A percentile compares a stretch with the other conserved stretches of the same genome.
Evolutionary conservation across 2,329 filamentous ascomycete species (phyloP).

Genomic region (Paracorniculantispora psalliotae): DNA sequence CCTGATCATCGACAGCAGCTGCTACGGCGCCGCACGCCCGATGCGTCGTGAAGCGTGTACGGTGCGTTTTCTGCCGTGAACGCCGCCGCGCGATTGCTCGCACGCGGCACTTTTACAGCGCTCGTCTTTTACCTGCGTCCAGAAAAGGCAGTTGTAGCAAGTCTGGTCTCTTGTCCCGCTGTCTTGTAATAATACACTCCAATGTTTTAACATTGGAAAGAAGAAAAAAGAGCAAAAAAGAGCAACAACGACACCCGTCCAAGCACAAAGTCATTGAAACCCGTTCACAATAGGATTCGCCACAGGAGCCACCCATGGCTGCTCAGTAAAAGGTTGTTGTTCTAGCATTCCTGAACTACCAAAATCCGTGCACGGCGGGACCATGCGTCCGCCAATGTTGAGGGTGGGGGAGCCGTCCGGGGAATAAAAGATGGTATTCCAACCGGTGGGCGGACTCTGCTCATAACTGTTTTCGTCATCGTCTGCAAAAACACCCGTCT

Average conservation of each 20-base stretch:
- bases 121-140: background rate
- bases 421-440: background rate
- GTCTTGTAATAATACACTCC: background rate
- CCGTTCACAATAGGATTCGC: conserved; percentile 1
- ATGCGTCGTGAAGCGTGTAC: background rate
- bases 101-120: background rate
- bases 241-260: background rate
- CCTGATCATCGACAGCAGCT: no score
- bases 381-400: background rate
- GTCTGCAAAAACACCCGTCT: background rate
- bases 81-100: background rate
- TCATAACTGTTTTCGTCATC: conserved; percentile 6
- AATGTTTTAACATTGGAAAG: background rate
- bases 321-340: background rate
- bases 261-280: conserved; percentile 5
- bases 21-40: background rate
- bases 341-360: conserved; percentile 10
- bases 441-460: background rate
- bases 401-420: background rate
- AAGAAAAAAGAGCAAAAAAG: no score
- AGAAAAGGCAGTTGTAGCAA: background rate
- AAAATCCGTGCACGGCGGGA: background rate
- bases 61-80: background rate
- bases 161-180: background rate
- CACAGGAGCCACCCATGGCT: background rate